phyloP scores from a whole-genome alignment of 2,329 filamentous ascomycete genomes.

The Falciphora oryzae region DNA sequence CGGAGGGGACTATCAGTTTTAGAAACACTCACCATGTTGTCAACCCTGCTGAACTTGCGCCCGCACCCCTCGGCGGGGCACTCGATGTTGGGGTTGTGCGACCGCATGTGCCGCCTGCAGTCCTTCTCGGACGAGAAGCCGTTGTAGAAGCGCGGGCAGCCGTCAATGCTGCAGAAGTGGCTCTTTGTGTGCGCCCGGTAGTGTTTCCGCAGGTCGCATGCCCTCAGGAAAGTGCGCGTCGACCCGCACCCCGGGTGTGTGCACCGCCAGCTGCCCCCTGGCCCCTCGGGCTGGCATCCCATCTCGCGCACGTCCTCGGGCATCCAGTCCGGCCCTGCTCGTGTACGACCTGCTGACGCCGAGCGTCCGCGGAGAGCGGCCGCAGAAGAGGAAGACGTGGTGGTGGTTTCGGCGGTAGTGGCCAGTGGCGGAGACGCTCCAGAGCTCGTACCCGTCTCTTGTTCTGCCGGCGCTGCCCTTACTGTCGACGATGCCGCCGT shows the following conservation, averaged over 20 bases:
- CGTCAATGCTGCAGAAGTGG: conserved; percentile 3
- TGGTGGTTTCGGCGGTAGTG: background rate
- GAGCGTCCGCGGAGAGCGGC: background rate
- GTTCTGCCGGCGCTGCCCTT: background rate
- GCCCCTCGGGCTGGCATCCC: background rate
- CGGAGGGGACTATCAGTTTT: background rate
- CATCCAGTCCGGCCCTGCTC: background rate
- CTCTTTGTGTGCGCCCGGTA: conserved; percentile 5
- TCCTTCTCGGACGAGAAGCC: conserved; percentile 6
- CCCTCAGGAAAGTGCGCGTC: background rate
- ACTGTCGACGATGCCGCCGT: background rate
- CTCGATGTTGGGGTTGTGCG: conserved; percentile 5
- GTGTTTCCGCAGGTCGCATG: conserved; percentile 6
- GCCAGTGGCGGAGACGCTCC: background rate
- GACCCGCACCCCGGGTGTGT: background rate
- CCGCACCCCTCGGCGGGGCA: conserved; percentile 4
- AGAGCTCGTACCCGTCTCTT: background rate
- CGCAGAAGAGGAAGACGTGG: background rate
- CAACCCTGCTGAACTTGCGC: conserved; percentile 6
- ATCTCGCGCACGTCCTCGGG: conserved; percentile 3
- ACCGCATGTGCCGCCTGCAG: conserved; percentile 6
- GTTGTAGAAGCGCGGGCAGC: conserved; percentile 3
- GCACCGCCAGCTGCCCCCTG: background rate
- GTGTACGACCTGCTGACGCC: background rate
- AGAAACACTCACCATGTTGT: conserved; percentile 5